Evolutionary conservation across 2,329 filamentous ascomycete species (phyloP).

Genomic region (Claviceps fusiformis): DNA sequence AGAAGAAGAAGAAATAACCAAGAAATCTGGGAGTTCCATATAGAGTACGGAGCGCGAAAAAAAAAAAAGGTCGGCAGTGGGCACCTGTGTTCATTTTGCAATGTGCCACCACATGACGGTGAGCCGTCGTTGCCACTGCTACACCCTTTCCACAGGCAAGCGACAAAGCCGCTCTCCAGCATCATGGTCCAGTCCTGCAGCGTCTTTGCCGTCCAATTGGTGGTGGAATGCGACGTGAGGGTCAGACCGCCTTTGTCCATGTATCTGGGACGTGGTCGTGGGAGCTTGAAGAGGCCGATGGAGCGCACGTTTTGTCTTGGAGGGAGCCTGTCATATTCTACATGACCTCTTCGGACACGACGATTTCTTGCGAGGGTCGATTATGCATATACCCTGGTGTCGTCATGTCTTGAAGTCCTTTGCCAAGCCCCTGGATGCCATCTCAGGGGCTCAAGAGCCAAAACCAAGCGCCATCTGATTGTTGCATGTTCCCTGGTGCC

Average conservation of each 20-base stretch:
- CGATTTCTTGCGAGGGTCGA: not conserved
- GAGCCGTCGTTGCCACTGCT: not conserved
- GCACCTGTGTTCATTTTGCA: not conserved
- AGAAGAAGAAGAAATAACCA: too few species aligned
- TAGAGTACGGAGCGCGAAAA: not conserved
- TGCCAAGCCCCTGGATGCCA: not conserved
- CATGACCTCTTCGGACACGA: not conserved
- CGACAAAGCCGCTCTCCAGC: not conserved
- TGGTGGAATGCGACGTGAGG: not conserved
- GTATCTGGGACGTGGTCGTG: not conserved
- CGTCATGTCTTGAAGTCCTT: not conserved
- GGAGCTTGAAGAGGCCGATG: not conserved
- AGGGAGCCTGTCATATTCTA: not conserved
- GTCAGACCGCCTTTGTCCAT: not conserved
- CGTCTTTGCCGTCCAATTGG: not conserved
- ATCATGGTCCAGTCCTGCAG: not conserved
- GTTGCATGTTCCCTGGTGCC: not conserved
- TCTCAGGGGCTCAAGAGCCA: not conserved
- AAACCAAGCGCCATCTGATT: not conserved
- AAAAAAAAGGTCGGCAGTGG: too few species aligned
- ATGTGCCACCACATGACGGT: constrained; percentile 2
- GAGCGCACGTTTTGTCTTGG: not conserved
- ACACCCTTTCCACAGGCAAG: not conserved
- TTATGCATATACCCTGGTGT: not conserved
- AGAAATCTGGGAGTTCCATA: not conserved